A percentile compares a stretch with the other conserved stretches of the same genome.
These are phyloP conservation scores for Coemansia sp. DNA, from an alignment of 192 early-diverging fungal species.

Conservation along the genomic window DNA sequence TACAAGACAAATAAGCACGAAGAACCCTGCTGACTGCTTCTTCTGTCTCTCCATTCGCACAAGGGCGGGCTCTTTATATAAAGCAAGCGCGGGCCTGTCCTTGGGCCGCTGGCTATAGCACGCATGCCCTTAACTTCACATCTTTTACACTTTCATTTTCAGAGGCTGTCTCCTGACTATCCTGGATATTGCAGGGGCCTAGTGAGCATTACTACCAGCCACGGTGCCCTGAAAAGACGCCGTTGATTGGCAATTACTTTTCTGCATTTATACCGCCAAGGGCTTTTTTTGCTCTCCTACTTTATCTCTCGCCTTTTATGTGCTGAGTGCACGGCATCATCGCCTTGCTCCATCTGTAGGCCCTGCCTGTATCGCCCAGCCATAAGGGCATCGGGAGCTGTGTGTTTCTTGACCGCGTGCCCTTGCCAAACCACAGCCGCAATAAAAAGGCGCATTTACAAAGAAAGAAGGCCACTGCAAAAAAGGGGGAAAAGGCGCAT, in stretches of 20 bases:
- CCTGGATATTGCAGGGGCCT: background rate
- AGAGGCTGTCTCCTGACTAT: background rate
- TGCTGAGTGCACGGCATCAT: background rate
- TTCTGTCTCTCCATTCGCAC: background rate
- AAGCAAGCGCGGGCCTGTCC: background rate
- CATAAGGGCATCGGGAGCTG: no score
- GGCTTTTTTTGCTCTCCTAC: background rate
- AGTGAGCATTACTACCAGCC: background rate
- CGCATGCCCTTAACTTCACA: no score
- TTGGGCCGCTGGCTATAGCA: no score
- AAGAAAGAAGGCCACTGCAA: background rate
- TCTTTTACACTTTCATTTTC: background rate
- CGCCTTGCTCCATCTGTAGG: background rate
- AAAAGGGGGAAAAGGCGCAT: background rate
- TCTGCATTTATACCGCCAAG: background rate
- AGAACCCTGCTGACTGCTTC: no score
- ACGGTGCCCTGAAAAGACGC: background rate
- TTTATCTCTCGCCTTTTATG: no score
- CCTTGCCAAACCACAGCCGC: background rate
- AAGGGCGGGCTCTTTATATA: background rate
- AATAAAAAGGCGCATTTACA: background rate
- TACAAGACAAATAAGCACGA: no score
- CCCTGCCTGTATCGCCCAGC: no score
- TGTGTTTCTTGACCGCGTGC: background rate
- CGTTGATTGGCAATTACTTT: conserved; percentile 6